These are phyloP conservation scores for Fusarium paranaense DNA, from an alignment of 2,329 filamentous ascomycete genomes.

Conservation along the genomic window DNA sequence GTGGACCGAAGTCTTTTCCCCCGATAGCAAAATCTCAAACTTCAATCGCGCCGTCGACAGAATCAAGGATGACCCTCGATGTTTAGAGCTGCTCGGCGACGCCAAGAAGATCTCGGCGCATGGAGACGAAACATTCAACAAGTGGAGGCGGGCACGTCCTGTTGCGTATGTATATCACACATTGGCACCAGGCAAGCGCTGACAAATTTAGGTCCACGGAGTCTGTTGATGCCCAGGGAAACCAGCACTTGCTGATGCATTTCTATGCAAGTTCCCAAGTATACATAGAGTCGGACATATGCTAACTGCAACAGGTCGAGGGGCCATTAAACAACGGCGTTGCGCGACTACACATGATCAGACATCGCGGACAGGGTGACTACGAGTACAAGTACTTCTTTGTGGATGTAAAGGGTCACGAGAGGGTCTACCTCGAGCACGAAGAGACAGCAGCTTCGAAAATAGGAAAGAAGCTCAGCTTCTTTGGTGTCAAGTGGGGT, in stretches of 20 bases:
- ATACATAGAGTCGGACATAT: neutral
- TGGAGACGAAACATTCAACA: conserved; percentile 83
- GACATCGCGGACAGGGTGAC: conserved; percentile 70
- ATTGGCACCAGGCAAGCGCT: conserved; percentile 32
- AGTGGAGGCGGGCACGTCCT: conserved; percentile 78
- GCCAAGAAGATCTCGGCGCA: conserved; percentile 80
- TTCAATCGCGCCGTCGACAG: conserved; percentile 89
- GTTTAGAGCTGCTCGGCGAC: conserved; percentile 80
- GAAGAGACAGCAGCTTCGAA: conserved; percentile 57
- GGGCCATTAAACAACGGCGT: conserved; percentile 80
- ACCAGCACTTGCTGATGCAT: conserved; percentile 84
- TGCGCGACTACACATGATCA: conserved; percentile 83
- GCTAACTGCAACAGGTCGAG: conserved; percentile 68
- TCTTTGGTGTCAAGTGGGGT: conserved; percentile 73
- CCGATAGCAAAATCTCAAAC: conserved; percentile 85
- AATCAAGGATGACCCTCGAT: conserved; percentile 78
- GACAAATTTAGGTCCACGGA: conserved; percentile 67
- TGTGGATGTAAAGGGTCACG: conserved; percentile 80
- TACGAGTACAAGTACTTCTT: conserved; percentile 85
- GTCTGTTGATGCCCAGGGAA: conserved; percentile 78
- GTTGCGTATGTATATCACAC: conserved; percentile 60
- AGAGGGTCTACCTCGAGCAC: conserved; percentile 74
- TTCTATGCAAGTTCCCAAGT: conserved; percentile 73
- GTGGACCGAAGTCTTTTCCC: conserved; percentile 84
- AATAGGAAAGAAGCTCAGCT: conserved; percentile 59